These are phyloP conservation scores for Gossypioides kirkii DNA, from an alignment of 345 rosid genomes.

Conservation along the genomic window DNA sequence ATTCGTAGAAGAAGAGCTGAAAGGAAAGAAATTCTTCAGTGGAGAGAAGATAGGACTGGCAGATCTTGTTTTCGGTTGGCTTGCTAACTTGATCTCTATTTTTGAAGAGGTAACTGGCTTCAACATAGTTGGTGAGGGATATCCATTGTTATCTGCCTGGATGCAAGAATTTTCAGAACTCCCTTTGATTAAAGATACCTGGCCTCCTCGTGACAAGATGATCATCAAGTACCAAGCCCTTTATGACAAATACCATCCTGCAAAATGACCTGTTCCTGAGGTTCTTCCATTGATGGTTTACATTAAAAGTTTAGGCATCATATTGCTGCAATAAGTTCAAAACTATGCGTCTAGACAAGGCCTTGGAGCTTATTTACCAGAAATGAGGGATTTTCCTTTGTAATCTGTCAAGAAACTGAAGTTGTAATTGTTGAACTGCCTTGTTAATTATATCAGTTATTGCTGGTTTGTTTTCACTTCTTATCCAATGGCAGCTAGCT, in stretches of 20 bases:
- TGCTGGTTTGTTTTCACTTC: neutral
- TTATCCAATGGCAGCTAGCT: neutral
- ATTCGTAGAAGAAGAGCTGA: constrained; percentile 31
- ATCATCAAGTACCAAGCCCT: constrained; percentile 22
- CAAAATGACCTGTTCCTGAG: neutral
- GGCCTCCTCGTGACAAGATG: constrained; percentile 34
- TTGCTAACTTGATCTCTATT: constrained; percentile 18
- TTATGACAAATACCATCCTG: constrained; percentile 8
- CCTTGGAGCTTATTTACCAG: neutral
- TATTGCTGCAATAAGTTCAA: neutral
- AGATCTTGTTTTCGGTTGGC: constrained; percentile 39
- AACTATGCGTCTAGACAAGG: neutral
- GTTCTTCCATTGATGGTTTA: neutral
- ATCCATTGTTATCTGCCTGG: constrained; percentile 30
- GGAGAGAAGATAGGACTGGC: constrained; percentile 34
- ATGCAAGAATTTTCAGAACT: constrained; percentile 19
- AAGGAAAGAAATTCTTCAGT: constrained; percentile 36
- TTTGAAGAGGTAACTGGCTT: constrained; percentile 23
- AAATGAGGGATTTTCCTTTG: neutral
- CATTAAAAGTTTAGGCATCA: neutral
- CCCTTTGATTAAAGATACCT: constrained; percentile 25
- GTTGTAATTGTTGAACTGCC: neutral
- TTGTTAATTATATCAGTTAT: neutral
- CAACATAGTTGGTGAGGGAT: constrained; percentile 20
- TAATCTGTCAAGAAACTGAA: neutral